phyloP scores from a whole-genome alignment of 2,329 filamentous ascomycete species.

The Cercospora berteroae region DNA sequence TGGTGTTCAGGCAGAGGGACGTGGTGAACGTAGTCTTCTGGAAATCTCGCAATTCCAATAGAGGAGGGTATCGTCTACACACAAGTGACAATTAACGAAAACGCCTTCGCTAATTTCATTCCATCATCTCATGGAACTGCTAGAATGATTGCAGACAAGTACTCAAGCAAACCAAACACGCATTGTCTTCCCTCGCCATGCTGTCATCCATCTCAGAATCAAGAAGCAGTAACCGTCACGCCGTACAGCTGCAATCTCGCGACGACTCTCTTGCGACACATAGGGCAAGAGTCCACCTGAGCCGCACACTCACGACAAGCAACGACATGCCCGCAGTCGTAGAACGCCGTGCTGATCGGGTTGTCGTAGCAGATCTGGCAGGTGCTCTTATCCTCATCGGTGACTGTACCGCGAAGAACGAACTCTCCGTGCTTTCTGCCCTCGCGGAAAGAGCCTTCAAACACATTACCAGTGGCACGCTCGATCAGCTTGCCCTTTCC shows the following conservation, averaged over 20 bases:
- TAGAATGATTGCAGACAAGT: background rate
- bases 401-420: constrained; percentile 61
- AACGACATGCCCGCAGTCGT: constrained; percentile 63
- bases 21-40: background rate
- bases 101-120: constrained; percentile 11
- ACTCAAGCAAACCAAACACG: background rate
- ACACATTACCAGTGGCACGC: constrained; percentile 58
- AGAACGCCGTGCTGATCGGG: constrained; percentile 59
- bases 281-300: constrained; percentile 59
- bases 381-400: constrained; percentile 58
- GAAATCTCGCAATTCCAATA: background rate
- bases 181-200: background rate
- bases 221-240: constrained; percentile 21
- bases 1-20: background rate
- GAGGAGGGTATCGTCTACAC: constrained; percentile 3
- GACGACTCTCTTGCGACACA: constrained; percentile 58
- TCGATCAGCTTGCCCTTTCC: constrained; percentile 59
- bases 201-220: background rate
- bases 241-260: constrained; percentile 57
- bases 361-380: constrained; percentile 64
- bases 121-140: background rate
- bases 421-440: constrained; percentile 62
- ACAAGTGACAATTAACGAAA: background rate
- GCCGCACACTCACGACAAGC: constrained; percentile 60
- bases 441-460: constrained; percentile 59